Evolutionary conservation across 2,329 filamentous ascomycete genomes (phyloP).

Genomic region (Diaporthe aspalathi): DNA sequence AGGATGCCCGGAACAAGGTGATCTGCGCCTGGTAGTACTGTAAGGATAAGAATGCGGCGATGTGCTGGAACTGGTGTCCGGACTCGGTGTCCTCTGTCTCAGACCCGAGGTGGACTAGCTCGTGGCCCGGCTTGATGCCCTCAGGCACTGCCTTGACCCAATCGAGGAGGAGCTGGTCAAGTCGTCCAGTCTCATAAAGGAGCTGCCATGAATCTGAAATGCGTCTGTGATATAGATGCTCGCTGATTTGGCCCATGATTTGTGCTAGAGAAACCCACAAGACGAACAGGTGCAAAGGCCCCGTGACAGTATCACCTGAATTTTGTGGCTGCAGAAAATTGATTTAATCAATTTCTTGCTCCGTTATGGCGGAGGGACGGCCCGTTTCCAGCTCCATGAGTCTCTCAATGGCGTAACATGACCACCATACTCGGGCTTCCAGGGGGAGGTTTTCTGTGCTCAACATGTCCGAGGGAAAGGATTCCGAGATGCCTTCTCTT

Average conservation of each 20-base stretch:
- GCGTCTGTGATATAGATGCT: constrained; percentile 13
- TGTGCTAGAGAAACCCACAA: constrained; percentile 14
- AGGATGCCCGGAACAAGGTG: not conserved
- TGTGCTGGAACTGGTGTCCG: not conserved
- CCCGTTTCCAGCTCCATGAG: constrained; percentile 44
- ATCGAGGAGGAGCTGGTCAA: constrained; percentile 29
- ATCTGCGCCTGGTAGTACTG: constrained; percentile 14
- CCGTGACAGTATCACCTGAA: not conserved
- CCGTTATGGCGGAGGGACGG: constrained; percentile 42
- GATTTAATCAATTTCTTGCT: constrained; percentile 31
- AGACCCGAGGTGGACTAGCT: constrained; percentile 4
- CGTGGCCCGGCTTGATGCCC: constrained; percentile 21
- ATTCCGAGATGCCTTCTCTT: not conserved
- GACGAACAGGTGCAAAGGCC: not conserved
- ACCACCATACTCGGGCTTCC: constrained; percentile 40
- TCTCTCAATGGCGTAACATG: constrained; percentile 42
- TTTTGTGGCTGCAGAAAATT: not conserved
- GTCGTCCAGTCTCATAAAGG: constrained; percentile 16
- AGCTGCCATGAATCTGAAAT: constrained; percentile 23
- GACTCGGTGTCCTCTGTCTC: not conserved
- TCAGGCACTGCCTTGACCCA: constrained; percentile 20
- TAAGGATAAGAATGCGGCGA: not conserved
- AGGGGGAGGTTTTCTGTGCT: constrained; percentile 14
- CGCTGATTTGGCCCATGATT: constrained; percentile 26
- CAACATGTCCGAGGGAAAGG: not conserved